These are phyloP conservation scores for Pulicaria dysenterica DNA, from an alignment of 129 eudicot genomes.

Conservation along the genomic window DNA sequence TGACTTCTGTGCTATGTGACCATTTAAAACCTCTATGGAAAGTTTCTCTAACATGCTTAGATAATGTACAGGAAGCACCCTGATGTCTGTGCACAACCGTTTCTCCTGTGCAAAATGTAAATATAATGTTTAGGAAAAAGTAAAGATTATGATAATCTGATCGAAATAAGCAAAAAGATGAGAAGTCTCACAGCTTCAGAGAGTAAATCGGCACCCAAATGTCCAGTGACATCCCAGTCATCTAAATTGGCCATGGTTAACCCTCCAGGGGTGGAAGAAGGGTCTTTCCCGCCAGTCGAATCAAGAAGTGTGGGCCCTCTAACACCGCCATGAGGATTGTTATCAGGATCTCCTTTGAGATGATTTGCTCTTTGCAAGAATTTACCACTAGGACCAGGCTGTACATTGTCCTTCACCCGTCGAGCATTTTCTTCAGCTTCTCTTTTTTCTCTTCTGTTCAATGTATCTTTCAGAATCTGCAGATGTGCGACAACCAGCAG, in stretches of 20 bases:
- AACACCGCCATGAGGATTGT: conserved; percentile 40
- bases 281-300: conserved; percentile 36
- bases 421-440: conserved; percentile 77
- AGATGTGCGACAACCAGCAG: conserved; percentile 87
- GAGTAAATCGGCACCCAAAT: conserved; percentile 81
- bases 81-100: conserved; percentile 74
- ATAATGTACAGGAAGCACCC: conserved; percentile 82
- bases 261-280: conserved; percentile 42
- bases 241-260: conserved; percentile 44
- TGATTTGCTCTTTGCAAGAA: conserved; percentile 70
- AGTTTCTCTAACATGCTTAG: conserved; percentile 77
- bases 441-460: conserved; percentile 73
- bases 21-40: conserved; percentile 73
- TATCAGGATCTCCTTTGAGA: conserved; percentile 62
- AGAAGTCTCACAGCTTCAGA: conserved; percentile 71
- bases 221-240: conserved; percentile 80
- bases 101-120: conserved; percentile 59
- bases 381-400: conserved; percentile 77
- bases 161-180: neutral
- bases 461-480: conserved; percentile 77
- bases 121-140: too few species aligned
- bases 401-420: conserved; percentile 55
- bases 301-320: conserved; percentile 23
- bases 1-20: conserved; percentile 61
- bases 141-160: neutral